Conservation (phyloP, 441 rosid genomes). For the Gossypium davidsonii region DNA sequence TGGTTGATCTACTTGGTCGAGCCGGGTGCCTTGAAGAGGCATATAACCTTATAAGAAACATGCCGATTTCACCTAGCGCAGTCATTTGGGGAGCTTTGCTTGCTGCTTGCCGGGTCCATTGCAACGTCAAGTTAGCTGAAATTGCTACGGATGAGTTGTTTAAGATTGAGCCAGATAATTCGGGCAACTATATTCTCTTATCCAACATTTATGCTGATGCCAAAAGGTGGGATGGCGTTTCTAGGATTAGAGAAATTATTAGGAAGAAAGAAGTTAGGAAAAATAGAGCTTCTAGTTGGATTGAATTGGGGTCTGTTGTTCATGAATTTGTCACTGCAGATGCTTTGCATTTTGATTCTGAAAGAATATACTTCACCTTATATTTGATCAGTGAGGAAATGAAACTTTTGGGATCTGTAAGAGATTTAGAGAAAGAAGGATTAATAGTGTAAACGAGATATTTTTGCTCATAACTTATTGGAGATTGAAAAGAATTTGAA, state of each 20-base stretch:
- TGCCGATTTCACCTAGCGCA: conserved; percentile 21
- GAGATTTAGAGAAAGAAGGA: background rate
- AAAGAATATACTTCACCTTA: conserved; percentile 20
- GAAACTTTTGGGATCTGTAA: conserved; percentile 20
- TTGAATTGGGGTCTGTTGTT: conserved; percentile 21
- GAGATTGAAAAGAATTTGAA: too few species aligned
- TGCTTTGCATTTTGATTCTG: conserved; percentile 23
- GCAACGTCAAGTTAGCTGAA: conserved; percentile 23
- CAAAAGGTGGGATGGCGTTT: conserved; percentile 30
- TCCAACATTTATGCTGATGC: conserved; percentile 25
- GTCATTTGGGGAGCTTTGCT: conserved; percentile 17
- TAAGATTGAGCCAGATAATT: conserved; percentile 26
- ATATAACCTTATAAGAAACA: conserved; percentile 17
- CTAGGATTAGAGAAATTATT: conserved; percentile 25
- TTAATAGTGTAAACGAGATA: background rate
- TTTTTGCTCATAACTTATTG: background rate
- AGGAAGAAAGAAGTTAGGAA: conserved; percentile 22
- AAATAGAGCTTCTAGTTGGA: conserved; percentile 29
- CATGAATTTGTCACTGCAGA: conserved; percentile 30
- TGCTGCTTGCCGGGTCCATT: conserved; percentile 25
- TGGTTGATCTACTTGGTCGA: conserved; percentile 33
- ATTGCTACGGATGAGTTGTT: conserved; percentile 25
- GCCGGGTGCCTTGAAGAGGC: conserved; percentile 31
- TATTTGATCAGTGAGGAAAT: conserved; percentile 24
- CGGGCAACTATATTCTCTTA: conserved; percentile 27